These are phyloP conservation scores for Cystobasidiaceae sp. DNA, from an alignment of 1,284 basidiomycete species.

Conservation along the genomic window DNA sequence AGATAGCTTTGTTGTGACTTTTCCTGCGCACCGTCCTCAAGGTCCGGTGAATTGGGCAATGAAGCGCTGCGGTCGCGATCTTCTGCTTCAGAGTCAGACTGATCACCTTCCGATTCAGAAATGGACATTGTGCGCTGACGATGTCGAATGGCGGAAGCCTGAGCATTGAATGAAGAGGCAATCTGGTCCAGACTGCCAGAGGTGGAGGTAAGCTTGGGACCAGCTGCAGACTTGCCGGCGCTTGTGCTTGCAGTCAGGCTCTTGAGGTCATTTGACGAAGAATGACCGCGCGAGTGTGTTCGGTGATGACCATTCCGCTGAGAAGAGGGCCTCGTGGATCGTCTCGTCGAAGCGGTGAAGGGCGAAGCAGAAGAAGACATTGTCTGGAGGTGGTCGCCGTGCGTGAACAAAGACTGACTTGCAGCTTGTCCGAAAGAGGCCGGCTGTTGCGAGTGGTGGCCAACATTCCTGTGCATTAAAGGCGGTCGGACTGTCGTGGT, in stretches of 20 bases:
- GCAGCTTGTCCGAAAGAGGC: constrained; percentile 2
- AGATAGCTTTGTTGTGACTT: neutral
- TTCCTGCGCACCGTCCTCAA: neutral
- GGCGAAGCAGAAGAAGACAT: no score
- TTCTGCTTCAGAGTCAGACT: constrained; percentile 5
- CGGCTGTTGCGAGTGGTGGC: neutral
- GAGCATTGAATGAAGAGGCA: constrained; percentile 13
- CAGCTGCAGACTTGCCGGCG: neutral
- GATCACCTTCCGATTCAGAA: constrained; percentile 20
- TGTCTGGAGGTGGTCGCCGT: no score
- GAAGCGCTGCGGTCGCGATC: neutral
- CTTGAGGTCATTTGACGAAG: neutral
- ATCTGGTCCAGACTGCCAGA: neutral
- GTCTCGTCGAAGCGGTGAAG: neutral
- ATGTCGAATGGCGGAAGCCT: constrained; percentile 9
- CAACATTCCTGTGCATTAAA: neutral
- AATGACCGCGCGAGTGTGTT: no score
- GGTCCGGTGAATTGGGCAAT: constrained; percentile 19
- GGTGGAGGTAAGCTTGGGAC: neutral
- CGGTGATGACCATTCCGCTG: no score
- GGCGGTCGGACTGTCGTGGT: no score
- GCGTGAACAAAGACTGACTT: neutral
- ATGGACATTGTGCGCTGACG: constrained; percentile 25
- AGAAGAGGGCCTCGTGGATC: no score
- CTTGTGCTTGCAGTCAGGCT: neutral